These are phyloP conservation scores for Ustilago cynodontis DNA, from an alignment of 1,284 basidiomycete genomes.

Conservation along the genomic window DNA sequence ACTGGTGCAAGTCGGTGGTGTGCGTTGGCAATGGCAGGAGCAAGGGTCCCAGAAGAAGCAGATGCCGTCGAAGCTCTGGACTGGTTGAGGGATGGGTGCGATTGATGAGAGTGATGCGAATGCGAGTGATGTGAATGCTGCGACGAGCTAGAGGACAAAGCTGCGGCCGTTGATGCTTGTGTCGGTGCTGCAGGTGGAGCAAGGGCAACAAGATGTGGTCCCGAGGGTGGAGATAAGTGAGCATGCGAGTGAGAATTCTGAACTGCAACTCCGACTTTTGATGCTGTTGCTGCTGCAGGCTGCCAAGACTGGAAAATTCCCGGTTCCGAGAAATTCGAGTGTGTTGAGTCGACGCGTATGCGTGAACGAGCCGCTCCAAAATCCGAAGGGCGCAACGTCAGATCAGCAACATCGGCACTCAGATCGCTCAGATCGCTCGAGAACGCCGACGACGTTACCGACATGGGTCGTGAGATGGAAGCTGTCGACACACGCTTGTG, in stretches of 20 bases:
- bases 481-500: conserved; percentile 29
- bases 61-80: conserved; percentile 13
- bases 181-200: conserved; percentile 15
- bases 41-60: conserved; percentile 12
- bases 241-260: neutral
- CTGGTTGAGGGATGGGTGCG: neutral
- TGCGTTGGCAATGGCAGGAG: conserved; percentile 9
- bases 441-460: conserved; percentile 41
- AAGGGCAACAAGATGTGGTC: conserved; percentile 14
- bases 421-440: conserved; percentile 20
- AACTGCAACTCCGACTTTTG: conserved; percentile 14
- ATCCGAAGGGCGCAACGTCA: conserved; percentile 35
- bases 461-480: conserved; percentile 44
- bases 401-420: conserved; percentile 23
- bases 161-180: neutral
- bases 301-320: conserved; percentile 3
- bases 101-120: conserved; percentile 17
- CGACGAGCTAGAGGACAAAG: conserved; percentile 20
- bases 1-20: conserved; percentile 17
- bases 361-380: conserved; percentile 12
- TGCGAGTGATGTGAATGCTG: conserved; percentile 28
- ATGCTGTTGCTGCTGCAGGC: conserved; percentile 3
- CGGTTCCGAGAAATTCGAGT: conserved; percentile 41
- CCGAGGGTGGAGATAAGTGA: conserved; percentile 19
- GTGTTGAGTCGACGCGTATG: conserved; percentile 21